phyloP scores from a whole-genome alignment of 75 land plant species.

The Selaginella tamariscina region DNA sequence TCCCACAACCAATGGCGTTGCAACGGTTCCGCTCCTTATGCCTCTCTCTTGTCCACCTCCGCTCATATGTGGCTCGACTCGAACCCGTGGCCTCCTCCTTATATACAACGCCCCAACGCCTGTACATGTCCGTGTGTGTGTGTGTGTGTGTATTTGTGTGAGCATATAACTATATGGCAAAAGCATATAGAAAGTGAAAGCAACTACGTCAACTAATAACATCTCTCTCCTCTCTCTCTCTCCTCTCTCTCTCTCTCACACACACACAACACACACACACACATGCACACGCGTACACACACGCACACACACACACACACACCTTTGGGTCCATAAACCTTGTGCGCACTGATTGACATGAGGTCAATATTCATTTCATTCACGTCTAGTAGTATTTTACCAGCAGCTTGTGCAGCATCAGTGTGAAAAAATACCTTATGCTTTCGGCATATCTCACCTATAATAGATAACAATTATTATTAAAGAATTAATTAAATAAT shows the following conservation, averaged over 20 bases:
- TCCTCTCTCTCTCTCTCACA: too few species aligned
- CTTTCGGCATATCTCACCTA: conserved; percentile 60
- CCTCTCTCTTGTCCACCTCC: conserved; percentile 98
- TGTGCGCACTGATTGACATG: conserved; percentile 90
- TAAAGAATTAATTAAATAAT: too few species aligned
- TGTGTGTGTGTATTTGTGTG: too few species aligned
- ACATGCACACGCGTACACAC: too few species aligned
- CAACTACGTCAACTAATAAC: too few species aligned
- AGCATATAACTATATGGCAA: too few species aligned
- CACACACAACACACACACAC: too few species aligned
- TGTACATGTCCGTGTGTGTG: too few species aligned
- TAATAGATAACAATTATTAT: too few species aligned
- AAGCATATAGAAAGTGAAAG: too few species aligned
- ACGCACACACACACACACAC: too few species aligned
- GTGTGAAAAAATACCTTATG: conserved; percentile 65
- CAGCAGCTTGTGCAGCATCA: conserved; percentile 88
- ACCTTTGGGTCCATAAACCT: conserved; percentile 94
- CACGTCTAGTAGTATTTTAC: conserved; percentile 77
- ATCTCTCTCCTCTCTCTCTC: too few species aligned
- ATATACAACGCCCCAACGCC: conserved; percentile 81
- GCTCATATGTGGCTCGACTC: conserved; percentile 93
- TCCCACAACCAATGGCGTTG: conserved; percentile 84
- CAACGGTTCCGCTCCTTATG: conserved; percentile 82
- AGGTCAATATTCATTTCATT: conserved; percentile 66
- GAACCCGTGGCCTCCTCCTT: conserved; percentile 70